Percentiles rank a stretch among this genome's conserved stretches.
phyloP scores from a whole-genome alignment of 2,329 filamentous ascomycete species.

The Amylocarpus encephaloides region DNA sequence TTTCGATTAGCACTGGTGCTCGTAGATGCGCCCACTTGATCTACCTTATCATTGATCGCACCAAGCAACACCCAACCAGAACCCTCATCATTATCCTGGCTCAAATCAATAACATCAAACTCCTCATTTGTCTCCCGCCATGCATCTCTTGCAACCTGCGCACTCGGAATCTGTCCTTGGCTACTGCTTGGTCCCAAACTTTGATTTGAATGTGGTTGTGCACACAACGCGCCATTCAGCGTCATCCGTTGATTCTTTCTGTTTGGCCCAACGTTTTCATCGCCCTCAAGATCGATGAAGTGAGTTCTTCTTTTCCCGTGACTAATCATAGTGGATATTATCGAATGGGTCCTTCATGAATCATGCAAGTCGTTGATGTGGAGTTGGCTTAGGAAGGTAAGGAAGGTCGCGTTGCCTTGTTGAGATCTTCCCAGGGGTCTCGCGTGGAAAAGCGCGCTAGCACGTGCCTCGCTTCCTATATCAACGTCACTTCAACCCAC shows the following conservation, averaged over 20 bases:
- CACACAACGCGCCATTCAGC: slow-evolving; percentile 6
- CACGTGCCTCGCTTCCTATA: no score
- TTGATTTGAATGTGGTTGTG: slow-evolving; percentile 21
- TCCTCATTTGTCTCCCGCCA: slow-evolving; percentile 21
- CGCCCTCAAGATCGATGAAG: slow-evolving; percentile 38
- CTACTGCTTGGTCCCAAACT: background rate
- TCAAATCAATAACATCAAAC: slow-evolving; percentile 27
- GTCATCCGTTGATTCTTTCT: slow-evolving; percentile 25
- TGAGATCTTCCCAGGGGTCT: no score
- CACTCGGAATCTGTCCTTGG: slow-evolving; percentile 16
- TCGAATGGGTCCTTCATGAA: background rate
- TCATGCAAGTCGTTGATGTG: no score
- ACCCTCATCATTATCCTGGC: slow-evolving; percentile 28
- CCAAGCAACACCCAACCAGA: slow-evolving; percentile 27
- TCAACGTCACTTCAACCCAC: no score
- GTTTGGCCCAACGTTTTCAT: slow-evolving; percentile 20
- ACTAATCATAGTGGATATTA: slow-evolving; percentile 6
- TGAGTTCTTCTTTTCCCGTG: slow-evolving; percentile 34
- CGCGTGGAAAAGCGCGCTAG: no score
- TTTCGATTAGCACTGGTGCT: background rate
- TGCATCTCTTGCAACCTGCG: slow-evolving; percentile 8
- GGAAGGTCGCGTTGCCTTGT: no score
- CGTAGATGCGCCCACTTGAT: background rate
- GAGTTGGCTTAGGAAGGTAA: no score
- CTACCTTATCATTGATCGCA: slow-evolving; percentile 35